These are phyloP conservation scores for Debaryomyces maramus DNA, from an alignment of 805 yeast genomes.

Conservation along the genomic window DNA sequence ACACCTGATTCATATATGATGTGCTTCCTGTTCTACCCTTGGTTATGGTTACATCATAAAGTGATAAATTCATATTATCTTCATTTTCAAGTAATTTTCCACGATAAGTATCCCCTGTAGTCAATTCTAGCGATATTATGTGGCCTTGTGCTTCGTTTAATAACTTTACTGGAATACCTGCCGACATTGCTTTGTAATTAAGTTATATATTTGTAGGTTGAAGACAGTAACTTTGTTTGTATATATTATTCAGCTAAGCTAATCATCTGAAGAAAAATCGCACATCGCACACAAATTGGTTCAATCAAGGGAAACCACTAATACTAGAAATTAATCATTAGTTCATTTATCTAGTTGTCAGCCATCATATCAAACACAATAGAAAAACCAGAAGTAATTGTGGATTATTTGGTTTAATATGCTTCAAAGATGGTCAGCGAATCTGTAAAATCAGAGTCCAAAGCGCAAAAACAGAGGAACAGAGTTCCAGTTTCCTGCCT, in stretches of 20 bases:
- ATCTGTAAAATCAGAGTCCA: slow-evolving; percentile 37
- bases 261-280: too few relatives aligned
- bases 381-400: too few relatives aligned
- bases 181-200: slow-evolving; percentile 44
- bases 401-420: slow-evolving; percentile 82
- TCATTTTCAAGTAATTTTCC: slow-evolving; percentile 86
- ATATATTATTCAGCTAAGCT: too few relatives aligned
- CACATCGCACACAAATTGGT: too few relatives aligned
- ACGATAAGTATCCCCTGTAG: slow-evolving; percentile 81
- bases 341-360: too few relatives aligned
- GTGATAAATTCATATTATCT: slow-evolving; percentile 91
- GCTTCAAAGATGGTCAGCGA: slow-evolving; percentile 78
- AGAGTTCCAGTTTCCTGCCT: slow-evolving; percentile 43
- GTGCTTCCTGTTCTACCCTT: slow-evolving; percentile 67
- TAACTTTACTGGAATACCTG: slow-evolving; percentile 82
- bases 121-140: slow-evolving; percentile 74
- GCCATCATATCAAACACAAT: too few relatives aligned
- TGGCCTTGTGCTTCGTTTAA: slow-evolving; percentile 91
- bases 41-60: slow-evolving; percentile 79
- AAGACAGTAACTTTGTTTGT: too few relatives aligned
- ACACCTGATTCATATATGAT: slow-evolving; percentile 77
- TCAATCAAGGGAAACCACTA: too few relatives aligned
- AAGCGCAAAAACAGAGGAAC: slow-evolving; percentile 25
- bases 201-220: too few relatives aligned
- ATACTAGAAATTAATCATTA: too few relatives aligned